Evolutionary conservation across 169 alveolate genomes (phyloP), one percentile per base, ranked within the genome.

Genomic region (Plasmodium sp.): DNA sequence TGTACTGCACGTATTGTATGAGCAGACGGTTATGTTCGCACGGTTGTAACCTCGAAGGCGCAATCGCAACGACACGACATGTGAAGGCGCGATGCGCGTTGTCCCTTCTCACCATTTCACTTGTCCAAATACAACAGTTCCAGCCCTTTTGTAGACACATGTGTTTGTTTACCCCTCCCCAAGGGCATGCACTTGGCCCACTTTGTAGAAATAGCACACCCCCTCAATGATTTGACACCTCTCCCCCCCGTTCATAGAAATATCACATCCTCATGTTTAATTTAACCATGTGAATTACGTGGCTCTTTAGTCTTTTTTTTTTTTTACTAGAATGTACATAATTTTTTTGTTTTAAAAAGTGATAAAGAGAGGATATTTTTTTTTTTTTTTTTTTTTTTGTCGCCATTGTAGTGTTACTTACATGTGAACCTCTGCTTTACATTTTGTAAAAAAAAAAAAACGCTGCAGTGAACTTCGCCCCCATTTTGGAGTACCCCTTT

Each of bases 401-500:
- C 56, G 0, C 71, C 31, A 41, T 43, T 80, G 27, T 33, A 43
- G 9, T 81, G 16, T 36, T 81, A 33, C 39, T 36, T 81, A 33
- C 39, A 18, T n/a, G 39, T 67, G 9, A 18, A 36, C 10, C 77
- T 27, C 18, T 22, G 39, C 77, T 27, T 31, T 67, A 18, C 77
- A 67, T 67, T 67, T 67, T 67, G 77, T 67, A 67, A 67, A 67
- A 67, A 22, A 67, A 67, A 67, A 67, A 67, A 67, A 67, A 67
- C 12, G 5, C n/a, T 27, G 77, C 77, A 67, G 33, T 67, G 39
- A 67, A 2, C 39, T 27, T 31, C n/a, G 12, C n/a, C 41, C 77
- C 77, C 31, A 86, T 71, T 84, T 72, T 71, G 75, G 75, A 34
- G n/a, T 27, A 71, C 80, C 33, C 77, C 43, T 77, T 54, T 22